Base-by-base conservation (phyloP, 2,329 filamentous ascomycete genomes). In the Basipetospora chlamydospora region DNA sequence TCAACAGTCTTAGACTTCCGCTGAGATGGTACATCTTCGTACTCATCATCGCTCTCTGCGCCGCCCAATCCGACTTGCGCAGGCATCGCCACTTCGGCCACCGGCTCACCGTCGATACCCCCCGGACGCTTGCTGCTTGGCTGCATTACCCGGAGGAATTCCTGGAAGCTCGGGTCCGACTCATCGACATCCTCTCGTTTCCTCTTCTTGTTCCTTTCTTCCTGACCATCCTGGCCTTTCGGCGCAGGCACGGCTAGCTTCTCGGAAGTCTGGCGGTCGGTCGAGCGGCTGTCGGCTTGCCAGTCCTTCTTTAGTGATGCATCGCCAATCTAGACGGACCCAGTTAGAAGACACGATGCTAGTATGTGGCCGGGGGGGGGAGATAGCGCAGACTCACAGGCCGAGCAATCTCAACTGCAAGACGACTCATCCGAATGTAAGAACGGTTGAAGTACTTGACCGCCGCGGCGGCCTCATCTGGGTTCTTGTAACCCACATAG, bases 401-500 rank as follows among this genome's bases (percentile, higher is more conserved):
- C 55, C 73, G 78, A 39, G 90, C 90, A 51, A 90, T 63, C 61
- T 95, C 87, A 43, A 95, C 90, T 21, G 70, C 71, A 49, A 98
- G 86, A 63, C 80, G 92, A 40, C 87, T 94, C 82, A 95, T 90
- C 48, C 86, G 84, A 49, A 98, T 85, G 59, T 86, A 98, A 44
- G 87, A 80, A 55, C 75, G 84, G 66, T 98, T 87, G 67, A 95
- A 95, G 64, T 94, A 93, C 58, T 83, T 87, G 54, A 92, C 81
- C 30, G 90, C 88, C 51, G 77, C 73, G 39, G 73, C 66, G 39
- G 90, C 90, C 53, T 84, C 80, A 43, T 88, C 75, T 11, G 80
- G 64, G 35, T 73, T 82, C 60, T 83, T 87, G 67, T 88, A 96
- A 43, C 90, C 90, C 41, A 98, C 76, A 67, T 94, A 98, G 48